Base-by-base conservation (phyloP, 768 basidiomycete species). In the Austroboletus eburneus region DNA sequence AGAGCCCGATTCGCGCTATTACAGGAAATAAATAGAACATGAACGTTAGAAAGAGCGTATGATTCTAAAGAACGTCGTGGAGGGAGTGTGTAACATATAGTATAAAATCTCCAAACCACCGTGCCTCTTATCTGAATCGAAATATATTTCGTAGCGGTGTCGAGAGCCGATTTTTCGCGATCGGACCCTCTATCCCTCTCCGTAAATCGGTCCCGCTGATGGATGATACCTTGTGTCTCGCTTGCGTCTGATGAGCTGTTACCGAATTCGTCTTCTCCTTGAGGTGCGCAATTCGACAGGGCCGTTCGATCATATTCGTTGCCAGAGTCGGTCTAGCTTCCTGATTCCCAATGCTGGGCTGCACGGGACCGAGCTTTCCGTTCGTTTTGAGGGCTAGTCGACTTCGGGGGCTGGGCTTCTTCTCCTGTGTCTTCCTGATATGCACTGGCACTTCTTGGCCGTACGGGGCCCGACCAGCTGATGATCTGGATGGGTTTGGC, bases 91-190 rank as follows among this genome's bases (percentile, higher is more conserved):
- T 24, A 43, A 45, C 23, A 50, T 35, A 27, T 22, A 17, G 33
- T 29, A 3, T 39, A 36, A 5, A 27, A 27, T n/a, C n/a, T n/a
- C n/a, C 33, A 49, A 27, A 30, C 18, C 21, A 33, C 39, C 13
- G 35, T 43, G 33, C 18, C 9, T 38, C 32, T 58, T n/a, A 65
- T 54, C 46, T 65, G 44, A 65, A 61, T 32, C 64, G 56, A 17
- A 65, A 67, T 25, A 65, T 65, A 35, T 67, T 67, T 36, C 65
- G 54, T 27, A 65, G 39, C 16, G 64, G 64, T 22, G 51, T 51
- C 10, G 65, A 54, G 27, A 65, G 53, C 17, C 64, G 61, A 39
- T 43, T 55, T 40, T 56, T 67, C 39, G 56, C 12, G n/a, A n/a
- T n/a, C 24, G 49, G 39, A 45, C 61, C 57, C 39, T 65, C 63